Evolutionary conservation across 306 rosid genomes (phyloP).

Genomic region (Vigna unguiculata): DNA sequence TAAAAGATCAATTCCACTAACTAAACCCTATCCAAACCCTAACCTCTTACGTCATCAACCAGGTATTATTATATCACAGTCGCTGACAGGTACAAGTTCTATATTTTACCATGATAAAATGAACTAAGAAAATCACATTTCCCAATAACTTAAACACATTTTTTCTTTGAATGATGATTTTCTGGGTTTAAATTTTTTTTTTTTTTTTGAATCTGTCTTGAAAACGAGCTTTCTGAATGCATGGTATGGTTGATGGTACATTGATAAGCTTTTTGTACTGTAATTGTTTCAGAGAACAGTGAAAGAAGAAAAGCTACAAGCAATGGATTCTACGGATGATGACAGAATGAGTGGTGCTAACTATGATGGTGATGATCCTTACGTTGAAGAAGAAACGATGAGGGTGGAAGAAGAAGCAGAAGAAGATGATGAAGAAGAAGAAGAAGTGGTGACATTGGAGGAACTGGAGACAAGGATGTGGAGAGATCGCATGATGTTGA

Average conservation of each 20-base stretch:
- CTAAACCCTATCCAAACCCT: no score
- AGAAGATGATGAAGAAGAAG: background rate
- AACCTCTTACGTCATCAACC: no score
- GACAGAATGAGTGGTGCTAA: no score
- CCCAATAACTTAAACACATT: background rate
- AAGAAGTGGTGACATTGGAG: background rate
- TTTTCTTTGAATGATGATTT: background rate
- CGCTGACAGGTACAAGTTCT: no score
- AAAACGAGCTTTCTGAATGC: background rate
- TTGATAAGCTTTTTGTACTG: background rate
- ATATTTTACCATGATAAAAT: no score
- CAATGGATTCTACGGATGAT: background rate
- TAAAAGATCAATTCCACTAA: no score
- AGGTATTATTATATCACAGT: no score
- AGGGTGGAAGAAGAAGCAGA: background rate
- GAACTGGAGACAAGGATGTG: slow-evolving; percentile 37
- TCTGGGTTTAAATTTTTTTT: background rate
- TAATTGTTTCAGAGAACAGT: background rate
- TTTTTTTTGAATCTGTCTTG: background rate
- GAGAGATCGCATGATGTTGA: slow-evolving; percentile 22
- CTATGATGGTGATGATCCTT: background rate
- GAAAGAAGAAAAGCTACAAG: background rate
- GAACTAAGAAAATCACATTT: background rate
- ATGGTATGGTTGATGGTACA: background rate
- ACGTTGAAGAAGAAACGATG: background rate